Conservation (phyloP, 2,329 filamentous ascomycete species). For the Pseudogymnoascus pannorum region DNA sequence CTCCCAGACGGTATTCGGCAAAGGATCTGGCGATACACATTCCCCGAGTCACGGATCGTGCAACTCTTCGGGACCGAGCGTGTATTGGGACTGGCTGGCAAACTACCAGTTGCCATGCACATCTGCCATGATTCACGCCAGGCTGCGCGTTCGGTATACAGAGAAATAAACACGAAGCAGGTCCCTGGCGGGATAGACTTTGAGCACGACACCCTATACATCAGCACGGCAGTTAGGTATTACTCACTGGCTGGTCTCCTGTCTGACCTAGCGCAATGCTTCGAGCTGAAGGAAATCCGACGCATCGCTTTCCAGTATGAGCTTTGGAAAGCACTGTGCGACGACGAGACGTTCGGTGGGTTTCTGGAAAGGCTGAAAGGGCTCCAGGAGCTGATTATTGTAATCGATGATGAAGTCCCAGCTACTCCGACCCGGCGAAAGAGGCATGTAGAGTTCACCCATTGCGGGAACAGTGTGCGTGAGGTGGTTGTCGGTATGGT, state of each 20-base stretch:
- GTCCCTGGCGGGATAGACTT: not conserved
- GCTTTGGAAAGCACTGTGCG: not conserved
- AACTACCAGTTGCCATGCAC: not conserved
- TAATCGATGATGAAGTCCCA: not conserved
- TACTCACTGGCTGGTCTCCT: not conserved
- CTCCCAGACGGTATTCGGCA: not conserved
- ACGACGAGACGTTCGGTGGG: not conserved
- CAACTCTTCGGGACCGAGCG: not conserved
- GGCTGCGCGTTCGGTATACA: not conserved
- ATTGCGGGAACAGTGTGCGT: not conserved
- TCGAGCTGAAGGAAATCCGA: not conserved
- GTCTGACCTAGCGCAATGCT: not conserved
- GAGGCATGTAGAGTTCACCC: not conserved
- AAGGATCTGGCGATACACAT: not conserved
- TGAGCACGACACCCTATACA: not conserved
- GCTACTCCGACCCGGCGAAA: not conserved
- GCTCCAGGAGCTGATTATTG: not conserved
- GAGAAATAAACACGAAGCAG: not conserved
- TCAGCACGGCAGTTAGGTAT: not conserved
- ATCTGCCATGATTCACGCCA: not conserved
- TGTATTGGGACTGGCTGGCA: not conserved
- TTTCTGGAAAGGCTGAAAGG: not conserved
- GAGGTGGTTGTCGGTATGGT: not conserved
- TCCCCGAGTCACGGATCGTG: not conserved
- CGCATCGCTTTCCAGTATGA: not conserved